These are phyloP conservation scores for Penicillium waksmanii DNA, from an alignment of 495 filamentous ascomycete genomes.

Conservation along the genomic window DNA sequence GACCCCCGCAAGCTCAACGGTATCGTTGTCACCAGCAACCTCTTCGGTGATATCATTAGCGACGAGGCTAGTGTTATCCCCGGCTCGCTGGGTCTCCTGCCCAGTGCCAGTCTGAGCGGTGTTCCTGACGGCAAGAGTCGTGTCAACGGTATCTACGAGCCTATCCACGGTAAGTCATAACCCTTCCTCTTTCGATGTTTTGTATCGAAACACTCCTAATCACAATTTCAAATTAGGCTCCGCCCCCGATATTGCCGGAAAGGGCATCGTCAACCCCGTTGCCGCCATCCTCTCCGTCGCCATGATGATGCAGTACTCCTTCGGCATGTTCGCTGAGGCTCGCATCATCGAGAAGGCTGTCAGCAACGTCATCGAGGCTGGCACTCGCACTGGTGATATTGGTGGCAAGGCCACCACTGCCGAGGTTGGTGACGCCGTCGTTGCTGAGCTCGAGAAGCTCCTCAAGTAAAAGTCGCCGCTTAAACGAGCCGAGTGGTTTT, in stretches of 20 bases:
- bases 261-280: constrained; percentile 82
- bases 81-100: constrained; percentile 85
- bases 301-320: constrained; percentile 61
- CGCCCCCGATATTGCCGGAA: constrained; percentile 69
- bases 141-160: constrained; percentile 86
- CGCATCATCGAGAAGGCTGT: constrained; percentile 57
- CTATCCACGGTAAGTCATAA: constrained; percentile 79
- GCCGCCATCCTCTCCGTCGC: constrained; percentile 58
- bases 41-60: constrained; percentile 96
- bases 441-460: constrained; percentile 52
- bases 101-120: constrained; percentile 84
- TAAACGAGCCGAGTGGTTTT: constrained; percentile 8
- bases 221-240: constrained; percentile 33
- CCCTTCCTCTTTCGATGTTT: constrained; percentile 5
- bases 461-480: constrained; percentile 34
- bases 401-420: constrained; percentile 55
- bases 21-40: constrained; percentile 88
- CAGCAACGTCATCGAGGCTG: constrained; percentile 54
- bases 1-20: constrained; percentile 89
- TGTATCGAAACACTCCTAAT: constrained; percentile 1
- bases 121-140: constrained; percentile 71
- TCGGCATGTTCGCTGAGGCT: constrained; percentile 52
- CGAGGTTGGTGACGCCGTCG: constrained; percentile 58
- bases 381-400: constrained; percentile 58
- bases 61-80: constrained; percentile 98